phyloP scores from a whole-genome alignment of 1,139 yeast genomes.

The Geotrichum australiense region DNA sequence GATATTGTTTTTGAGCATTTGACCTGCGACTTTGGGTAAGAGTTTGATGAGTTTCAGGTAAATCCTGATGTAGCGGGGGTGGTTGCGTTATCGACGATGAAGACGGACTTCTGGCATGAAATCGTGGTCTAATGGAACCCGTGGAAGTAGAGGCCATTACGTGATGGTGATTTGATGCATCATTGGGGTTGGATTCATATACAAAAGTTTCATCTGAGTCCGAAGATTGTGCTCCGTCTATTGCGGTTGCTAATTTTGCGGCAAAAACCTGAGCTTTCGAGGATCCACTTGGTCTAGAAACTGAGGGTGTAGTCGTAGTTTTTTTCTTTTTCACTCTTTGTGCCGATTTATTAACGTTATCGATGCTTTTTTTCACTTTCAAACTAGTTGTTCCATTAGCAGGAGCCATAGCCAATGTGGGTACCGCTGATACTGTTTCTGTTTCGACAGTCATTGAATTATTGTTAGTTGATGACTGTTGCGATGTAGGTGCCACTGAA shows the following conservation, averaged over 20 bases:
- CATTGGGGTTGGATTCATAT: slow-evolving; percentile 52
- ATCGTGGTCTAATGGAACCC: slow-evolving; percentile 21
- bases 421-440: slow-evolving; percentile 38
- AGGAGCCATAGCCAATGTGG: slow-evolving; percentile 31
- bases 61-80: neutral
- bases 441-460: slow-evolving; percentile 38
- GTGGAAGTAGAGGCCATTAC: slow-evolving; percentile 10
- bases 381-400: slow-evolving; percentile 22
- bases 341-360: slow-evolving; percentile 25
- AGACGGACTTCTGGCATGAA: slow-evolving; percentile 26
- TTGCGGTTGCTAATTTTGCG: slow-evolving; percentile 88
- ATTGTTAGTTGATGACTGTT: slow-evolving; percentile 4
- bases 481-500: neutral
- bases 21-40: slow-evolving; percentile 15
- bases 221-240: slow-evolving; percentile 77
- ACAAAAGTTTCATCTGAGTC: slow-evolving; percentile 94
- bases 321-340: slow-evolving; percentile 25
- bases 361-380: slow-evolving; percentile 31
- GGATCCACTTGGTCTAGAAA: slow-evolving; percentile 8
- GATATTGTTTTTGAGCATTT: slow-evolving; percentile 16
- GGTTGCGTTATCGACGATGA: slow-evolving; percentile 21
- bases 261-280: slow-evolving; percentile 83
- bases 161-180: slow-evolving; percentile 1
- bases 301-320: slow-evolving; percentile 7
- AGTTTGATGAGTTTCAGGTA: slow-evolving; percentile 9